A percentile compares a stretch with the other conserved stretches of the same genome.
Evolutionary conservation across 495 filamentous ascomycete genomes (phyloP).

Genomic region (Aspergillus egyptiacus): DNA sequence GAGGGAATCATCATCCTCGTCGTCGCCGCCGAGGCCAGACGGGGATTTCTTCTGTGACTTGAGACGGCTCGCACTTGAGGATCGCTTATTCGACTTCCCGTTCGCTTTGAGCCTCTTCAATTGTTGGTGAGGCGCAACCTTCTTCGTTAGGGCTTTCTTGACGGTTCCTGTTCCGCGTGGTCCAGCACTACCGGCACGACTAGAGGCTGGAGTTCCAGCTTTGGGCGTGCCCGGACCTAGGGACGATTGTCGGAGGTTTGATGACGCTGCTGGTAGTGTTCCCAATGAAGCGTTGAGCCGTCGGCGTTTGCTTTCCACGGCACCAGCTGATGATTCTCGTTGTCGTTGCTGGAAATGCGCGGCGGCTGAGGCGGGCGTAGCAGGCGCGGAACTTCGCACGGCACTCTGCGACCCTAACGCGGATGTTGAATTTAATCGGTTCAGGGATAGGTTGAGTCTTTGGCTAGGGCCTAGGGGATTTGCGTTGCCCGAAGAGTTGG

Average conservation of each 20-base stretch:
- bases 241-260: conserved; percentile 73
- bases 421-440: conserved; percentile 20
- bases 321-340: conserved; percentile 73
- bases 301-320: conserved; percentile 65
- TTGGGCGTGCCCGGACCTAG: conserved; percentile 85
- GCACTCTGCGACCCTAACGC: conserved; percentile 25
- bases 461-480: conserved; percentile 41
- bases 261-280: conserved; percentile 61
- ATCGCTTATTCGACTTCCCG: conserved; percentile 50
- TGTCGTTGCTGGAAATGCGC: conserved; percentile 57
- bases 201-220: conserved; percentile 55
- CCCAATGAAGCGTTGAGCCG: conserved; percentile 61
- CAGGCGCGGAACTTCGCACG: conserved; percentile 52
- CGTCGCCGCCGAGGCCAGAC: conserved; percentile 52
- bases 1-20: conserved; percentile 60
- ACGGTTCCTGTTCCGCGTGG: conserved; percentile 47
- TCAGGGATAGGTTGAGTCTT: conserved; percentile 40
- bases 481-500: conserved; percentile 39
- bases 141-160: conserved; percentile 59
- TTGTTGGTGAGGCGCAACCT: conserved; percentile 62
- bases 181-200: conserved; percentile 66
- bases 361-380: conserved; percentile 58
- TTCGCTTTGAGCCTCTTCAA: conserved; percentile 47
- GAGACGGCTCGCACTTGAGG: conserved; percentile 37
- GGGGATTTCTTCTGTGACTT: conserved; percentile 53